Evolutionary conservation across 164 flowering plant genomes (phyloP).

Genomic region (Vitis vinifera): ASM3070453v1 NC_081809.1:4209501-4210000

Average conservation of each 20-base stretch:
- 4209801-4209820: slow-evolving; percentile 29
- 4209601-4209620: slow-evolving; percentile 94
- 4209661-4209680: slow-evolving; percentile 64
- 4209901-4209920: slow-evolving; percentile 21
- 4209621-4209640: slow-evolving; percentile 83
- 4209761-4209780: slow-evolving; percentile 15
- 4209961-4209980: slow-evolving; percentile 24
- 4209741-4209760: slow-evolving; percentile 48
- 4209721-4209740: slow-evolving; percentile 61
- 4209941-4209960: slow-evolving; percentile 80
- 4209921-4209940: slow-evolving; percentile 47
- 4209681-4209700: slow-evolving; percentile 30
- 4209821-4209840: slow-evolving; percentile 62
- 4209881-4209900: slow-evolving; percentile 24
- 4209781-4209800: slow-evolving; percentile 29
- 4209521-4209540: slow-evolving; percentile 98
- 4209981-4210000: slow-evolving; percentile 18
- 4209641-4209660: slow-evolving; percentile 80
- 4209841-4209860: slow-evolving; percentile 90
- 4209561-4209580: slow-evolving; percentile 78
- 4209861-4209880: slow-evolving; percentile 63
- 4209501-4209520: slow-evolving; percentile 82
- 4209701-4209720: slow-evolving; percentile 17
- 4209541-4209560: slow-evolving; percentile 95
- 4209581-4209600: slow-evolving; percentile 86